phyloP scores from a whole-genome alignment of 2,329 filamentous ascomycete species.

The Graphiopsis chlorocephala region DNA sequence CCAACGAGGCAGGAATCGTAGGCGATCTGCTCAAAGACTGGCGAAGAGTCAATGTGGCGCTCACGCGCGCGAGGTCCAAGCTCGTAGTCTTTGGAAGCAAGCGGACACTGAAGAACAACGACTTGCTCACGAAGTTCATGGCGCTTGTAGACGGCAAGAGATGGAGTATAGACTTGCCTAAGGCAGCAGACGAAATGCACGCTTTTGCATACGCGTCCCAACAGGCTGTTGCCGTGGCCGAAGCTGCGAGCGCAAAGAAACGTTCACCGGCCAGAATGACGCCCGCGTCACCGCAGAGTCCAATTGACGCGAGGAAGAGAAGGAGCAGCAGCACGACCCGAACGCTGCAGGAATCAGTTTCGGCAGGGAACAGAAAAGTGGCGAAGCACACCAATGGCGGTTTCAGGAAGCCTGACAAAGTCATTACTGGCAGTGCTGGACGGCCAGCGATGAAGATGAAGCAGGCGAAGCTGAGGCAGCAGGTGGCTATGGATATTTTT shows the following conservation, averaged over 20 bases:
- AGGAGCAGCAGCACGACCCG: background rate
- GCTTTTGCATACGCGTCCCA: conserved; percentile 28
- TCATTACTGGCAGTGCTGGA: conserved; percentile 4
- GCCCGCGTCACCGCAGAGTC: conserved; percentile 1
- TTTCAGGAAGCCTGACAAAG: conserved; percentile 16
- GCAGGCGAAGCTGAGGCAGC: conserved; percentile 23
- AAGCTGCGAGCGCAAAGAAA: conserved; percentile 7
- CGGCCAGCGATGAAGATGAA: conserved; percentile 15
- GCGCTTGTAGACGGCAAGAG: conserved; percentile 69
- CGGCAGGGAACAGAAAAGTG: background rate
- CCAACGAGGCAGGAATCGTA: conserved; percentile 77
- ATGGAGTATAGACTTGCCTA: conserved; percentile 74
- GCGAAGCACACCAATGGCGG: background rate
- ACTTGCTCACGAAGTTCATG: conserved; percentile 75
- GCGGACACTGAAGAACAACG: conserved; percentile 67
- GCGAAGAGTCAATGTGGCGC: conserved; percentile 90
- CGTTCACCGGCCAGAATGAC: background rate
- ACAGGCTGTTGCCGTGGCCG: conserved; percentile 14
- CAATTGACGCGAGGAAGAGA: conserved; percentile 2
- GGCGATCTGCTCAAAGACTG: conserved; percentile 89
- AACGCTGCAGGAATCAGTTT: conserved; percentile 1
- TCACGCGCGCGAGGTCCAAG: conserved; percentile 90
- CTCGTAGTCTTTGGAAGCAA: conserved; percentile 82
- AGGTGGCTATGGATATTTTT: conserved; percentile 30
- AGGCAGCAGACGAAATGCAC: conserved; percentile 24